Conservation (phyloP, 2,329 filamentous ascomycete genomes). For the Pseudocercospora musae region DNA sequence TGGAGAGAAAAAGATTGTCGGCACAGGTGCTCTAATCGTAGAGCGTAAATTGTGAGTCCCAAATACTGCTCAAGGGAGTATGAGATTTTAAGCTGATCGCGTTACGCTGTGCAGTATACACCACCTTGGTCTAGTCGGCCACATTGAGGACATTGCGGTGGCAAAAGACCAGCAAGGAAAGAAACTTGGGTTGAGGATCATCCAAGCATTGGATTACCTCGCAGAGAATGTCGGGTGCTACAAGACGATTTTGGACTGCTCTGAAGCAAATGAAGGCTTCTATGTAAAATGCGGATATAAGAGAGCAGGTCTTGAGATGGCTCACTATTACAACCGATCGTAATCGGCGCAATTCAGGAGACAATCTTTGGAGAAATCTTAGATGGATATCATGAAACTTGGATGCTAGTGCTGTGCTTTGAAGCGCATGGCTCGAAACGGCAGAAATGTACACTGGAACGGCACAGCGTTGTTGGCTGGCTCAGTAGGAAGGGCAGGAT, state of each 20-base stretch:
- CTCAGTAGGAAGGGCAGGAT: not conserved
- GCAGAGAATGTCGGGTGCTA: conserved; percentile 90
- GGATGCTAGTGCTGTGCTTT: not conserved
- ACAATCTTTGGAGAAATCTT: not conserved
- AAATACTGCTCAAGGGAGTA: not conserved
- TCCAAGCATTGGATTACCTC: conserved; percentile 87
- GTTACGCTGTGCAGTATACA: conserved; percentile 55
- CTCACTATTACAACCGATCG: conserved; percentile 68
- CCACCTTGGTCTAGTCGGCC: conserved; percentile 76
- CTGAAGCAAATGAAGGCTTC: conserved; percentile 93
- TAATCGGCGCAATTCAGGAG: not conserved
- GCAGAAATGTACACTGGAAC: not conserved
- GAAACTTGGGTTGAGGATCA: conserved; percentile 88
- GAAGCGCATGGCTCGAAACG: not conserved
- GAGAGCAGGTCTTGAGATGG: conserved; percentile 91
- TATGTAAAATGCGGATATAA: conserved; percentile 98
- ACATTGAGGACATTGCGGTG: conserved; percentile 97
- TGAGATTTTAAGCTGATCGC: not conserved
- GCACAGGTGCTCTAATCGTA: conserved; percentile 82
- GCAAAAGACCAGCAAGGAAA: conserved; percentile 95
- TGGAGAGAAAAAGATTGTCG: conserved; percentile 68
- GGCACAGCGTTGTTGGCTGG: conserved; percentile 5
- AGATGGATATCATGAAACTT: not conserved
- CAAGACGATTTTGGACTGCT: conserved; percentile 95
- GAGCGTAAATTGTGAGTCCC: conserved; percentile 83